Percentiles rank a stretch among this genome's conserved stretches.
These are phyloP conservation scores for Helianthus annuus DNA, from an alignment of 129 eudicot species.

Conservation along the genomic window DNA sequence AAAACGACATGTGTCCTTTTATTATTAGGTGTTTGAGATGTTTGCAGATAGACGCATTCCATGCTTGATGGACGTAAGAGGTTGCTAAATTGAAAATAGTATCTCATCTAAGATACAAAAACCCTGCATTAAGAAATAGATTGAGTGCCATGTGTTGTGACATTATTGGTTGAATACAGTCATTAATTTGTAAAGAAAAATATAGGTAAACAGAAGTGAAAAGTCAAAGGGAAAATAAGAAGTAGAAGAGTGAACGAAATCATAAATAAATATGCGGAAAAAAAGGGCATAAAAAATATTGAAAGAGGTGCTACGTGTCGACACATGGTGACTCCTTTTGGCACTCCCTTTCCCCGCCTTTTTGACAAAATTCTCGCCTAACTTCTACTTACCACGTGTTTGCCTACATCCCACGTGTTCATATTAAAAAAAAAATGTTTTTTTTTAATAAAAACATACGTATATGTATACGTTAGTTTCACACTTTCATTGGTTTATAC, in stretches of 20 bases:
- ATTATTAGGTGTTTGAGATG: too few species aligned
- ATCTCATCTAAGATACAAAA: too few species aligned
- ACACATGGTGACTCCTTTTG: background rate
- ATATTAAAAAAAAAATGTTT: background rate
- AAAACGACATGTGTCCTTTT: too few species aligned
- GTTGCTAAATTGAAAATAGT: too few species aligned
- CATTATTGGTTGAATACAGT: background rate
- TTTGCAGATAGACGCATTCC: too few species aligned
- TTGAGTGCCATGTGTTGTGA: background rate
- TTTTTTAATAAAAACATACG: background rate
- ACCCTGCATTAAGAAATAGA: too few species aligned
- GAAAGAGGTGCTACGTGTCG: slow-evolving; percentile 28
- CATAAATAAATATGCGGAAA: slow-evolving; percentile 15
- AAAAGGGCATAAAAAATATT: slow-evolving; percentile 19
- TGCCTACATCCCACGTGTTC: slow-evolving; percentile 1
- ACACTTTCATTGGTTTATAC: background rate
- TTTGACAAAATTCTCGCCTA: slow-evolving; percentile 35
- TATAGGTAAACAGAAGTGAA: slow-evolving; percentile 24
- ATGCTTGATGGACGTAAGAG: too few species aligned
- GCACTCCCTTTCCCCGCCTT: slow-evolving; percentile 14
- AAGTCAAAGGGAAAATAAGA: slow-evolving; percentile 31
- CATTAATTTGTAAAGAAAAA: background rate
- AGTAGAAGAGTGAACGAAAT: slow-evolving; percentile 39
- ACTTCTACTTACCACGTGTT: slow-evolving; percentile 45
- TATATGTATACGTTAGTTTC: background rate